Conservation (phyloP, 345 rosid species). For the Ailanthus altissimus region DNA sequence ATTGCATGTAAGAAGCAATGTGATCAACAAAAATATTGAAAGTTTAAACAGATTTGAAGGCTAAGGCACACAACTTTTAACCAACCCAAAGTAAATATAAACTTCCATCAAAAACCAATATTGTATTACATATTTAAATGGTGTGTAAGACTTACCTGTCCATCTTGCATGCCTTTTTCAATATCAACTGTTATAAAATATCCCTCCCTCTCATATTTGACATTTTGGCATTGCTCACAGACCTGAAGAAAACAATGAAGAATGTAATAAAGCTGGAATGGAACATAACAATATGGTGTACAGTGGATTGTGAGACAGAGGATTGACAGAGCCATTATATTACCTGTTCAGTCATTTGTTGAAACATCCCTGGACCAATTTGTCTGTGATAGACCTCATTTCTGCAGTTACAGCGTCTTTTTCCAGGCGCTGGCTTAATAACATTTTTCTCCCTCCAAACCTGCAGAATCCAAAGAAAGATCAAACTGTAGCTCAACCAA, state of each 20-base stretch:
- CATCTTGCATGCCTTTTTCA: slow-evolving; percentile 99
- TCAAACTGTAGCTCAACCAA: neutral
- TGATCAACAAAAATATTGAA: neutral
- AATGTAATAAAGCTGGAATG: slow-evolving; percentile 6
- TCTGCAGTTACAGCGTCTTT: slow-evolving; percentile 93
- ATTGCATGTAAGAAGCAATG: neutral
- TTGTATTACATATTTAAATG: neutral
- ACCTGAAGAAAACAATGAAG: slow-evolving; percentile 52
- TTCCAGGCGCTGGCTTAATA: slow-evolving; percentile 93
- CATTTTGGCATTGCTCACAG: slow-evolving; percentile 96
- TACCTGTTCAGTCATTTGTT: slow-evolving; percentile 99
- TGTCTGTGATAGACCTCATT: slow-evolving; percentile 97
- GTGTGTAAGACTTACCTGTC: slow-evolving; percentile 62
- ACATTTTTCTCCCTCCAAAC: slow-evolving; percentile 98
- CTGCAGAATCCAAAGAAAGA: slow-evolving; percentile 36
- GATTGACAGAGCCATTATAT: neutral
- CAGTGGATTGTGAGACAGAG: neutral
- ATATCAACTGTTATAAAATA: slow-evolving; percentile 92
- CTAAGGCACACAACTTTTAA: neutral
- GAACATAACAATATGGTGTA: neutral
- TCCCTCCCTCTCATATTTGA: slow-evolving; percentile 86
- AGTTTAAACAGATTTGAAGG: neutral
- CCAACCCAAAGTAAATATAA: neutral
- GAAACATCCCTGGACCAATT: slow-evolving; percentile 99
- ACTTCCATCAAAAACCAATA: neutral